phyloP scores from a whole-genome alignment of 768 basidiomycete genomes.

The Mycena vulgaris region DNA sequence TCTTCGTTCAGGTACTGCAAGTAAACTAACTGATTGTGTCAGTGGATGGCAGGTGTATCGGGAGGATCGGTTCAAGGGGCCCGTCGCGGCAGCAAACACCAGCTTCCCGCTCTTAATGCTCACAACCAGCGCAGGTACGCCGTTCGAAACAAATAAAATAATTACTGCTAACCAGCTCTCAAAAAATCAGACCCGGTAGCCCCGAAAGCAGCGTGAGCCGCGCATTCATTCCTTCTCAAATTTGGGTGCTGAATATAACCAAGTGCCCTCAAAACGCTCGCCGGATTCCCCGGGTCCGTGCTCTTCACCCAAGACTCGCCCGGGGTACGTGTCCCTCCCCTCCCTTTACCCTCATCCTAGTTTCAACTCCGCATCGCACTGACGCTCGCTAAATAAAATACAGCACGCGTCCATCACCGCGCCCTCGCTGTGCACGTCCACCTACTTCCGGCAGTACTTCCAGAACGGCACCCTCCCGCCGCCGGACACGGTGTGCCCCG shows the following conservation, averaged over 20 bases:
- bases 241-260: not conserved
- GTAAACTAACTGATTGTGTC: not conserved
- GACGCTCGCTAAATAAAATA: not conserved
- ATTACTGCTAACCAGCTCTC: not conserved
- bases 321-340: conserved; percentile 4
- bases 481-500: conserved; percentile 13
- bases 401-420: conserved; percentile 8
- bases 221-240: not conserved
- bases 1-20: not conserved
- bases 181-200: not conserved
- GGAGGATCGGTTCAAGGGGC: not conserved
- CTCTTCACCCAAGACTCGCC: conserved; percentile 26
- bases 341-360: not conserved
- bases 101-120: not conserved
- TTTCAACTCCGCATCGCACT: no score
- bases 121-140: not conserved
- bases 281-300: conserved; percentile 23
- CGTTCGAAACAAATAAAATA: not conserved
- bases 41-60: not conserved
- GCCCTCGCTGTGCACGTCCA: conserved; percentile 6
- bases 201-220: not conserved
- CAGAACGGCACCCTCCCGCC: conserved; percentile 16
- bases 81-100: not conserved
- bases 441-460: not conserved
- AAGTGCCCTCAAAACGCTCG: not conserved